Conservation (phyloP, 164 flowering plant genomes). For the Cinnamomum chago region DNA sequence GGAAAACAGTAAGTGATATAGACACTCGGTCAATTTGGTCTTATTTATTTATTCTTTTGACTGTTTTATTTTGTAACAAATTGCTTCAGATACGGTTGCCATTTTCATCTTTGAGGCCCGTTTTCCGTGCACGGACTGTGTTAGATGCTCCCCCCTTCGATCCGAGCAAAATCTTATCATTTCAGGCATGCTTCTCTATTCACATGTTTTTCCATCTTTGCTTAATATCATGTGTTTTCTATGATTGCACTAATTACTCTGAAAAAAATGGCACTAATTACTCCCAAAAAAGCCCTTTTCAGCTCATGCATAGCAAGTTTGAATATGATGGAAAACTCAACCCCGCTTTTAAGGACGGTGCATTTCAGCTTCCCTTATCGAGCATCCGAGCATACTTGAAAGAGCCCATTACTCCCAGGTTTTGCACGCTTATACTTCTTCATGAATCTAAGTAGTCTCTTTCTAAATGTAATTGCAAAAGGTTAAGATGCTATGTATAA, state of each 20-base stretch:
- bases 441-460: neutral
- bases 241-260: neutral
- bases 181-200: slow-evolving; percentile 54
- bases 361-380: slow-evolving; percentile 85
- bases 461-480: neutral
- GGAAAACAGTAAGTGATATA: slow-evolving; percentile 80
- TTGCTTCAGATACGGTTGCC: slow-evolving; percentile 57
- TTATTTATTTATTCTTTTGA: neutral
- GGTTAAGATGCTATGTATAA: neutral
- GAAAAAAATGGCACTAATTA: neutral
- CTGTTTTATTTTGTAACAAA: neutral
- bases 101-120: slow-evolving; percentile 81
- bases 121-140: slow-evolving; percentile 86
- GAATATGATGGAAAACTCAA: slow-evolving; percentile 93
- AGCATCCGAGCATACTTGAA: slow-evolving; percentile 62
- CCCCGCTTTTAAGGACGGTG: slow-evolving; percentile 86
- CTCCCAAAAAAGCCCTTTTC: slow-evolving; percentile 19
- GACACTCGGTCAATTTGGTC: neutral
- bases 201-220: neutral
- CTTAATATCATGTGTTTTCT: neutral
- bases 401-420: slow-evolving; percentile 91
- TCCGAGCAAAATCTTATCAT: slow-evolving; percentile 57
- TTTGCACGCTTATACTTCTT: neutral
- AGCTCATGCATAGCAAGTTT: slow-evolving; percentile 99
- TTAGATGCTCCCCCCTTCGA: slow-evolving; percentile 80